These are phyloP conservation scores for Ambrosia trifida DNA, from an alignment of 129 eudicot genomes.

Conservation along the genomic window DNA sequence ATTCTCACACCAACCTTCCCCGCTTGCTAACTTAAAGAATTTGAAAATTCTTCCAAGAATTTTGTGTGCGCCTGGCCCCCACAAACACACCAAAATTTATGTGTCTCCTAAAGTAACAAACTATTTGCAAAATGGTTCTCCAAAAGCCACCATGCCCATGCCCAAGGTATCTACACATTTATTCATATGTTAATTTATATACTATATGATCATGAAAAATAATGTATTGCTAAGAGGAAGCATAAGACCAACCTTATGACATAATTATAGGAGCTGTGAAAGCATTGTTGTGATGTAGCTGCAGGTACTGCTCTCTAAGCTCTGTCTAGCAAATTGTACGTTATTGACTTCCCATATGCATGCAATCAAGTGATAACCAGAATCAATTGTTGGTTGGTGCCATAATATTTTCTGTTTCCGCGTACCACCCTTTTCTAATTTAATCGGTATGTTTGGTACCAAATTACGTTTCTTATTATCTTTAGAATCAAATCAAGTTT, in stretches of 20 bases:
- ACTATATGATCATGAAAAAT: not conserved
- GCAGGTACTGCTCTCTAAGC: not conserved
- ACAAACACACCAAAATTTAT: no score
- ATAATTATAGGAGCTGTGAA: not conserved
- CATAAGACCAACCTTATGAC: not conserved
- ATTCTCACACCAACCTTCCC: no score
- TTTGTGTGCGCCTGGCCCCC: no score
- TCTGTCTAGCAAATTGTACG: not conserved
- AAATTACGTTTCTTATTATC: not conserved
- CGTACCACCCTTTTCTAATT: not conserved
- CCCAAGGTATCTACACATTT: not conserved
- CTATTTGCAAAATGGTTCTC: no score
- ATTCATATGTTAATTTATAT: not conserved
- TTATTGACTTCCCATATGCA: not conserved
- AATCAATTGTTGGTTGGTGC: not conserved
- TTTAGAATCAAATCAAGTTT: not conserved
- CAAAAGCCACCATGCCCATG: not conserved
- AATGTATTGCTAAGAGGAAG: not conserved
- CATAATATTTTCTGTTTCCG: not conserved
- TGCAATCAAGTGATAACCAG: constrained; percentile 1
- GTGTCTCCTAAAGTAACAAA: no score
- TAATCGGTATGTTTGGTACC: not conserved
- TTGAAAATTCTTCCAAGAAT: no score
- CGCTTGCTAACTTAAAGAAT: no score
- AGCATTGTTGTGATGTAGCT: not conserved